Evolutionary conservation across 2,329 filamentous ascomycete genomes (phyloP), one percentile per base, ranked within the genome.

Genomic region (Ophiosphaerella narmari): DNA sequence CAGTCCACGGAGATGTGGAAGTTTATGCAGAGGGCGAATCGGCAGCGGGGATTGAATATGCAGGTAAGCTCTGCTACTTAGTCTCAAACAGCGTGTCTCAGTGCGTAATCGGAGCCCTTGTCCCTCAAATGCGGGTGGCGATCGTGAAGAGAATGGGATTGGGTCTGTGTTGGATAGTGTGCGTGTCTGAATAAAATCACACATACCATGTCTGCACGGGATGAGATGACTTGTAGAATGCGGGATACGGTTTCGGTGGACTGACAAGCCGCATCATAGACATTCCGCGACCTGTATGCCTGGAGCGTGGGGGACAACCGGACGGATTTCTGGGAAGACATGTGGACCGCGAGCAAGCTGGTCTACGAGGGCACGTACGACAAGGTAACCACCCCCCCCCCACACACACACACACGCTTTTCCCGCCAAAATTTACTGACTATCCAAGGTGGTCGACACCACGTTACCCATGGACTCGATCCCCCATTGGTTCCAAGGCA

Each of bases 401-500:
- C 18, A 18, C 18, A 18, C 18, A 18, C 18, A 18, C 18, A 18
- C 18, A 21, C 18, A 21, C 18, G 18, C 18, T 21, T 21, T 29
- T 24, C 26, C 4, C 33, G 11, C 32, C 8, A 21, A 13, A 21
- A 7, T 4, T 16, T 33, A 37, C 39, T 43, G 34, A 43, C 18
- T 32, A 7, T 13, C 5, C 14, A 37, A 70, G 57, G 69, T 88
- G 1, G 86, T 94, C 3, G 89, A 95, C 65, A 86, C 90, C 62
- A 77, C 76, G 0, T 78, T 82, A 1, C 83, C 86, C 1, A 90
- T 95, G 70, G 86, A 90, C 52, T 77, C 78, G 13, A 80, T 93
- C 5, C 90, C 90, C 0, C 75, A 78, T 35, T 95, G 90, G 90
- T 95, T 94, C 70, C 75, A 84, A 1, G 90, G 90, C 26, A 80